These are phyloP conservation scores for Plasmopara viticola DNA, from an alignment of 352 stramenopile species.

Conservation along the genomic window DNA sequence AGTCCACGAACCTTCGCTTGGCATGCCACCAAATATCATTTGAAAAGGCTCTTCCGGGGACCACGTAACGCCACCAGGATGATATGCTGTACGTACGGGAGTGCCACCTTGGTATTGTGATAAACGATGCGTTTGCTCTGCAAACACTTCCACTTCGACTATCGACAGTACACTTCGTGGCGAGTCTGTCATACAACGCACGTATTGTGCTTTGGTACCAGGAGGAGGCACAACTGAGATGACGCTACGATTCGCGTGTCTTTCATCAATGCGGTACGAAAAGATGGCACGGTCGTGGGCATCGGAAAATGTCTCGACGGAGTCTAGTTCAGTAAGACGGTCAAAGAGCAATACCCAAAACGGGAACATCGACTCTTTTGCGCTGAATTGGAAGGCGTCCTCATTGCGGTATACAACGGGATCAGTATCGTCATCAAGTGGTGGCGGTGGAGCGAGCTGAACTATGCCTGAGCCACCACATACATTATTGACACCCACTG, in stretches of 20 bases:
- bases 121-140: slow-evolving; percentile 42
- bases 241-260: slow-evolving; percentile 20
- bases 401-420: slow-evolving; percentile 28
- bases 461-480: slow-evolving; percentile 33
- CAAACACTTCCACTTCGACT: slow-evolving; percentile 72
- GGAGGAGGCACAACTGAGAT: slow-evolving; percentile 43
- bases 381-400: slow-evolving; percentile 17
- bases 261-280: slow-evolving; percentile 30
- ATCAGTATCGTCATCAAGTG: slow-evolving; percentile 46
- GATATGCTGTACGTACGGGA: slow-evolving; percentile 39
- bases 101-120: slow-evolving; percentile 53
- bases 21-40: slow-evolving; percentile 36
- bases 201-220: slow-evolving; percentile 43
- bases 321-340: slow-evolving; percentile 36
- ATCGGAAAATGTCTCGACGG: slow-evolving; percentile 49
- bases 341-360: slow-evolving; percentile 80
- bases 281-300: slow-evolving; percentile 44
- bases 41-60: slow-evolving; percentile 62
- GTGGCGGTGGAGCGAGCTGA: slow-evolving; percentile 20
- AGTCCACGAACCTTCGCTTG: slow-evolving; percentile 53
- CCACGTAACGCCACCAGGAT: slow-evolving; percentile 43
- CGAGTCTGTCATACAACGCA: slow-evolving; percentile 51
- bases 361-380: slow-evolving; percentile 52
- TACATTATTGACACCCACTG: slow-evolving; percentile 31
- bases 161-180: slow-evolving; percentile 43